Evolutionary conservation across 192 early-diverging fungal species (phyloP), one percentile per base, ranked within the genome.

Genomic region (Linnemannia zychae): DNA sequence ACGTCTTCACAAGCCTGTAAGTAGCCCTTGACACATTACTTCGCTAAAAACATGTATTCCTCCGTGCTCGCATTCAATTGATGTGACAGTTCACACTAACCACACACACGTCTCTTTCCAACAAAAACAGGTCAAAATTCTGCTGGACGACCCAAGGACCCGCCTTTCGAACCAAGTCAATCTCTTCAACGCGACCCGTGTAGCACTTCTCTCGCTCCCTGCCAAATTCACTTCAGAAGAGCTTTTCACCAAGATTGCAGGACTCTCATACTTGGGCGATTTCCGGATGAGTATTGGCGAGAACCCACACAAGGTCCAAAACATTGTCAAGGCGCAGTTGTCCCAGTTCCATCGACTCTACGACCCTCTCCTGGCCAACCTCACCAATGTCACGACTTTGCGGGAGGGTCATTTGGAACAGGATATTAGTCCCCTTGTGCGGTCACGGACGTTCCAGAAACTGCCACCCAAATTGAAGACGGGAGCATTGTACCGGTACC

Each of bases 1-100:
- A 3, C 93, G 99, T 63, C 93, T 99, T 92, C 98, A 99, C 74
- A 99, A 99, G 80, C 99, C 99, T 13, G 95, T 95, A 89, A 84
- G 87, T 87, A 44, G 3, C 18, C 74, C 69, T 53, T 44, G 40
- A 44, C 40, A 44, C 9, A 44, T 44, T 9, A 44, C 3, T 9
- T 6, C 3, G 40, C 22, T 67, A 6, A 34, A 6, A 34, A 44
- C 40, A 44, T 44, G 40, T 44, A 44, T 44, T 44, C 9, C 9
- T 44, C 40, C 40, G n/a, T n/a, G n/a, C n/a, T n/a, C 9, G 40
- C 40, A 44, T n/a, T 44, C 40, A 9, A 44, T 44, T 3, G 40
- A 44, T 44, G 31, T 63, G 57, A 63, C 57, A 31, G 15, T 63
- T 63, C 57, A 31, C 28, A 63, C 31, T 72, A 44, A 53, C 24